Base-by-base conservation (phyloP, 1,139 yeast species). In the Saccharomyces hybrid region DNA sequence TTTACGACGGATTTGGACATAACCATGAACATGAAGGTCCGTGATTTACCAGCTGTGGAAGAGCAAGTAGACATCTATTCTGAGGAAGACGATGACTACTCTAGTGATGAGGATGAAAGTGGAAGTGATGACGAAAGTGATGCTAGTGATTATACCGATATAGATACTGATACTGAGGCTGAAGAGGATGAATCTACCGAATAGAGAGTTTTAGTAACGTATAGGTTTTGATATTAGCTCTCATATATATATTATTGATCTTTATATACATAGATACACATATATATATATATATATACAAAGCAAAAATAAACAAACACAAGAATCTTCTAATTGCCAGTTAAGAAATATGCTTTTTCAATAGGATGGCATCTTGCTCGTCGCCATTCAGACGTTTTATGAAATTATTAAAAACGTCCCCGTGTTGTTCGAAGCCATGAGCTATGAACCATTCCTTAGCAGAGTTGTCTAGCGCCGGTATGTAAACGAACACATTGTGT, bases 1-100 rank as follows among this genome's bases (percentile, higher is more conserved):
- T 86, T 82, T 66, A 89, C 91, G 3, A 73, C 79, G 28, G 95
- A 86, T 67, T 70, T 86, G 21, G 93, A 86, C 64, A 76, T 84
- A 59, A 86, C 89, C 11, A 66, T 86, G 55, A 75, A 73, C 34
- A 78, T 86, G 82, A 75, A 77, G 19, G 90, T 86, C 29, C 74
- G 78, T 59, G 75, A 77, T 16, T 42, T 28, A n/a, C 79, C 81
- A 42, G 81, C 85, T 42, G 64, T 51, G n/a, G 60, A 62, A 24
- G 56, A 58, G 9, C 57, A 55, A 47, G 53, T 56, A 26, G 53
- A 55, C 12, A 47, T 34, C 6, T 26, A 42, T 24, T 12, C 51
- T 8, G 63, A 63, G 26, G 61, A 58, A 11, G 57, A 58, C 2
- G 52, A 60, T 21, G 61, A 61, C 7, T 63, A 67, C 9, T 68